Evolutionary conservation across 495 filamentous ascomycete genomes (phyloP), one percentile per base, ranked within the genome.

Genomic region (Elasticomyces elasticus): DNA sequence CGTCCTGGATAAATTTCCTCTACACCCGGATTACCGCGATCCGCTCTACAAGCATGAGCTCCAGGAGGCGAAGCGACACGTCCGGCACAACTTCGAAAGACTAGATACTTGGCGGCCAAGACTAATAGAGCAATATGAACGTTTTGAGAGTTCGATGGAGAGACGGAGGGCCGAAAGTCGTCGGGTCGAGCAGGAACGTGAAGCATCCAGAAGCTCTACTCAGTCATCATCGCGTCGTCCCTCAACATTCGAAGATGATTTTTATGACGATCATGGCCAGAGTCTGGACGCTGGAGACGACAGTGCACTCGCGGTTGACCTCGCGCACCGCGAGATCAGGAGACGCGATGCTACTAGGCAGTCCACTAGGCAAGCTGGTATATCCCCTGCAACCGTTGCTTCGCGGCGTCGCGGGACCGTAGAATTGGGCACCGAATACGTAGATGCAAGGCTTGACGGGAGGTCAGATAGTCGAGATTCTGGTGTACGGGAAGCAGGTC

Each of bases 281-380:
- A 22, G 55, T 5, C 68, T 95, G 20, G 82, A 86, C 63, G 86
- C 84, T 3, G 76, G 72, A 11, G 78, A 86, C 48, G 75, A 94
- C 54, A 76, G 78, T 51, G 82, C 89, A 28, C 74, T 95, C 33
- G 89, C 89, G 9, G 84, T 94, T 5, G 76, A 83, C 56, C 60
- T 94, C 31, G 87, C 87, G 0, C 79, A 82, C 50, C 81, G 76
- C 19, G 87, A 94, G 67, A 79, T 91, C 41, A 74, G 68, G 44
- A 78, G 87, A 45, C 74, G 89, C 56, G 81, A 83, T 51, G 76
- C 76, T 7, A 73, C 75, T 12, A 72, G 77, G 46, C 74, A 72
- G 50, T 74, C 77, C 5, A 76, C 74, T 11, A 72, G 79, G 7
- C 70, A 77, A 58, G 72, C 77, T 10, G 77, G 79, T 2, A 64